A percentile compares a stretch with the other conserved stretches of the same genome.
Conservation (phyloP, 1,284 basidiomycete genomes). For the Ustilago loliicola region DNA sequence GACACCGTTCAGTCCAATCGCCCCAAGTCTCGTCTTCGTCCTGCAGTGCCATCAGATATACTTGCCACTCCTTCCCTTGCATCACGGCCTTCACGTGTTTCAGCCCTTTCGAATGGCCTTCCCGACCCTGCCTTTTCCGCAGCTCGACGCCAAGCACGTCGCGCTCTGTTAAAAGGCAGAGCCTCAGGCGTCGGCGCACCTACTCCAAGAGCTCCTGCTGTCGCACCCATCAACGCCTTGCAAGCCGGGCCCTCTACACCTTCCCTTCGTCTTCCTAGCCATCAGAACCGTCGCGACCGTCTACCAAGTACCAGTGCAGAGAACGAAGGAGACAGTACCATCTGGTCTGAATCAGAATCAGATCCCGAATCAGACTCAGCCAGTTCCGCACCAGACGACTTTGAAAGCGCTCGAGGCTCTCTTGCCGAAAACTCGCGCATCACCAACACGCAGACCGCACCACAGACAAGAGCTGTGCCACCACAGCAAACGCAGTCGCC, state of each 20-base stretch:
- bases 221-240: not conserved
- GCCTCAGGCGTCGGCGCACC: constrained; percentile 19
- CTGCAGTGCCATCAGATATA: not conserved
- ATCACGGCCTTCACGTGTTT: constrained; percentile 9
- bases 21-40: not conserved
- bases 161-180: constrained; percentile 36
- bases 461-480: constrained; percentile 19
- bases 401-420: constrained; percentile 46
- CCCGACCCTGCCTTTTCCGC: constrained; percentile 47
- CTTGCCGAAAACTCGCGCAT: constrained; percentile 42
- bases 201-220: constrained; percentile 9
- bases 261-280: constrained; percentile 44
- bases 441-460: constrained; percentile 37
- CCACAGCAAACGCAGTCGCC: constrained; percentile 27
- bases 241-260: constrained; percentile 47
- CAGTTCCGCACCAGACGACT: constrained; percentile 43
- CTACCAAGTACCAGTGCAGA: constrained; percentile 15
- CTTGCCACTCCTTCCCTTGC: constrained; percentile 21
- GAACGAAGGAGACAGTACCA: constrained; percentile 45
- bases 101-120: constrained; percentile 11
- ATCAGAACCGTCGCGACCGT: constrained; percentile 26
- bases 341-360: constrained; percentile 47
- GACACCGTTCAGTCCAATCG: not conserved
- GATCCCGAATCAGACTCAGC: constrained; percentile 26
- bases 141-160: constrained; percentile 45